phyloP scores from a whole-genome alignment of 306 rosid genomes.

The Bauhinia variegata region DNA sequence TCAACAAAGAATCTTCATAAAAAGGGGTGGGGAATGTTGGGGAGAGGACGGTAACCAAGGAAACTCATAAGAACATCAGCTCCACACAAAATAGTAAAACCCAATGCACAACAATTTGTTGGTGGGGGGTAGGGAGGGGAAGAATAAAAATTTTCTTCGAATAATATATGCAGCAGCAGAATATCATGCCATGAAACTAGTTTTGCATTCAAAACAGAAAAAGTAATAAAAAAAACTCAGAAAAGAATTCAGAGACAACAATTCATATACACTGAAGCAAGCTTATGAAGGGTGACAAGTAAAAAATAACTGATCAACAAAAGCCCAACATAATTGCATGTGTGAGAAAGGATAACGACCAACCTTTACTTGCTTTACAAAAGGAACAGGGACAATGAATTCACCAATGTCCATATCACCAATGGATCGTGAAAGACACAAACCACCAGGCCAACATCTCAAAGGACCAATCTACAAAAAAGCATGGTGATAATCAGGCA shows the following conservation, averaged over 20 bases:
- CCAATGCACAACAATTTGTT: no score
- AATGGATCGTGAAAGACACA: slow-evolving; percentile 95
- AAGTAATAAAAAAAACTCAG: no score
- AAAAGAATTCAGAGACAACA: background rate
- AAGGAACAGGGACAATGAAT: slow-evolving; percentile 93
- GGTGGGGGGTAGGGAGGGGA: no score
- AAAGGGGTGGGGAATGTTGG: no score
- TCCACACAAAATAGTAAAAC: no score
- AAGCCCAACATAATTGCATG: slow-evolving; percentile 7
- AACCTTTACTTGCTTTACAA: slow-evolving; percentile 99
- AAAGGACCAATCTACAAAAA: slow-evolving; percentile 81
- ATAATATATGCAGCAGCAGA: no score
- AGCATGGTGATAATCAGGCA: background rate
- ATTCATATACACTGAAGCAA: slow-evolving; percentile 25
- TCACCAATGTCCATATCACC: slow-evolving; percentile 98
- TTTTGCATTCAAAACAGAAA: slow-evolving; percentile 15
- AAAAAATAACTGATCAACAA: slow-evolving; percentile 28
- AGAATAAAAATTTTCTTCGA: no score
- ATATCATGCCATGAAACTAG: background rate
- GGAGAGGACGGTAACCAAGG: no score
- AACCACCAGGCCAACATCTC: slow-evolving; percentile 99
- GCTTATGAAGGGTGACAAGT: slow-evolving; percentile 27
- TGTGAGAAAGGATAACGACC: slow-evolving; percentile 46
- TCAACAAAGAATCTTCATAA: slow-evolving; percentile 1
- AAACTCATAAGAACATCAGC: no score